Base-by-base conservation (phyloP, 345 rosid genomes). In the Eucalyptus pumila region DNA sequence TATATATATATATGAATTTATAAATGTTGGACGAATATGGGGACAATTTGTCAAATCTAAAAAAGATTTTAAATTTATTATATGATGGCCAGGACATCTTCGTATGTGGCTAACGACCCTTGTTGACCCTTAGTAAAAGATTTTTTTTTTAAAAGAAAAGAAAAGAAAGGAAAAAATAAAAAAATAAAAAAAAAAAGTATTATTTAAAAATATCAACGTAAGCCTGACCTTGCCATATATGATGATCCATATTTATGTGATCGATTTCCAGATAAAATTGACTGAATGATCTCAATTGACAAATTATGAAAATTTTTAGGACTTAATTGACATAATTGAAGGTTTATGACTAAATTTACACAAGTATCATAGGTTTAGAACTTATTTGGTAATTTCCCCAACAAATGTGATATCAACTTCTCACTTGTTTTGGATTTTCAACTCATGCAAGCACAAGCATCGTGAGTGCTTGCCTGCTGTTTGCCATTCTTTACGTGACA, bases 171-270 rank as follows among this genome's bases (percentile, higher is more conserved):
- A 15, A 17, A 16, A 51, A 3, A 16, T 17, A 51, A 6, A 7
- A 23, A 2, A 2, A 4, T 8, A 8, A 21, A 8, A 1, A 7
- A 8, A 1, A 19, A 52, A 17, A 17, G 17, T 5, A 14, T 4
- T 54, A 54, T 56, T 9, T 24, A 24, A 56, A 56, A 24, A 24
- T 56, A 3, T 9, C 62, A 5, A 10, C 0, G 30, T 21, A 9
- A 56, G 14, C 6, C 0, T 56, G 4, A 24, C 6, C 12, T 23
- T 56, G 6, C 13, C 27, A 24, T 24, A 5, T 56, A 24, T 4
- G 62, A 56, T 23, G 13, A 10, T 56, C 6, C 2, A 19, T 11
- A 56, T 56, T 26, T 9, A 56, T 26, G 62, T 24, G 13, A 24
- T 8, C 0, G 9, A 24, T 56, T 56, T 56, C 3, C 0, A 56